A percentile compares a stretch with the other conserved stretches of the same genome.
Conservation (phyloP, 495 filamentous ascomycete species). For the Trichoderma gamsii region DNA sequence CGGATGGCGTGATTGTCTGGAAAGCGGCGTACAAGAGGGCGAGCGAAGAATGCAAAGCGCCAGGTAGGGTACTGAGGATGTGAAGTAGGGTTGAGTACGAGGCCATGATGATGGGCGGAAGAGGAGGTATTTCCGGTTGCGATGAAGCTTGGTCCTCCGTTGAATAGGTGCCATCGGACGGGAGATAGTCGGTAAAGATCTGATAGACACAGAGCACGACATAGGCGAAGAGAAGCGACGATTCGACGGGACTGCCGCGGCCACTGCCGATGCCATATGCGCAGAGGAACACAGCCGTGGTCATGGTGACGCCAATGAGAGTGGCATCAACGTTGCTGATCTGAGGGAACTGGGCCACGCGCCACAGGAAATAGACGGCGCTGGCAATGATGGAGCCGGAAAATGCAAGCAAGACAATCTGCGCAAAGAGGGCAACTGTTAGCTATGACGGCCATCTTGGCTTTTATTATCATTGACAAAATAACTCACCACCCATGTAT, state of each 20-base stretch:
- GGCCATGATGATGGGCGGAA: conserved; percentile 97
- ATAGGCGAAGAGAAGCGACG: conserved; percentile 92
- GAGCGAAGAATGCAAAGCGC: conserved; percentile 74
- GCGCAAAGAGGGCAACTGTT: conserved; percentile 20
- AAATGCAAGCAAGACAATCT: conserved; percentile 83
- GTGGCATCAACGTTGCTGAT: conserved; percentile 91
- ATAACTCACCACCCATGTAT: conserved; percentile 88
- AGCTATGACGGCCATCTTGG: conserved; percentile 18
- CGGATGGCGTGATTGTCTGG: conserved; percentile 87
- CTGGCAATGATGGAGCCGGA: conserved; percentile 89
- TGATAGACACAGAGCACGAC: conserved; percentile 96
- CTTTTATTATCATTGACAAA: too few relatives aligned
- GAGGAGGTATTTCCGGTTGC: conserved; percentile 81
- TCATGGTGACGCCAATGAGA: conserved; percentile 85
- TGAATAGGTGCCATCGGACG: conserved; percentile 56
- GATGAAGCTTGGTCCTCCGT: conserved; percentile 38
- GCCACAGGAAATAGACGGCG: conserved; percentile 93
- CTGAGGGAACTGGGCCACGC: conserved; percentile 86
- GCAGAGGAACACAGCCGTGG: conserved; percentile 83
- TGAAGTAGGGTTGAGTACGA: conserved; percentile 88
- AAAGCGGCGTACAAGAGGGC: conserved; percentile 84
- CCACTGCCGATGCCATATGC: conserved; percentile 93
- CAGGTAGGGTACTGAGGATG: conserved; percentile 74
- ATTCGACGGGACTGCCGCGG: conserved; percentile 92
- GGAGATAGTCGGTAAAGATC: conserved; percentile 96